Evolutionary conservation across 2,329 filamentous ascomycete species (phyloP).

Genomic region (Colletotrichum melonis): DNA sequence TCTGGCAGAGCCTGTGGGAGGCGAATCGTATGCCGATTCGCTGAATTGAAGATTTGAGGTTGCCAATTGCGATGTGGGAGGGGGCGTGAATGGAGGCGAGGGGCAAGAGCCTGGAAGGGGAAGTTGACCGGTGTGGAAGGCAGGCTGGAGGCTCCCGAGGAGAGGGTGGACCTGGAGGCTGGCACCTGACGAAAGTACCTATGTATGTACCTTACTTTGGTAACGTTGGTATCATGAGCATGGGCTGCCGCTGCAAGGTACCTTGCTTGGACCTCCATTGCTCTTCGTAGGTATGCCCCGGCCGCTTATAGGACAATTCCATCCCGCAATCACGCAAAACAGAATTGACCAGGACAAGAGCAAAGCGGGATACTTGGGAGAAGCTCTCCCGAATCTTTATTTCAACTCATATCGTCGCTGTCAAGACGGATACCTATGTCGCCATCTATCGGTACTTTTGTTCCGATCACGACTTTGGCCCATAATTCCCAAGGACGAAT

Average conservation of each 20-base stretch:
- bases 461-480: neutral
- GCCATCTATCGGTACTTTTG: neutral
- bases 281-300: neutral
- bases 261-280: neutral
- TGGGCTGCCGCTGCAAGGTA: neutral
- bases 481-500: neutral
- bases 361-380: too few relatives aligned
- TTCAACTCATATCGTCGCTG: neutral
- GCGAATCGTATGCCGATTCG: conserved; percentile 17
- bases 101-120: neutral
- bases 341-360: neutral
- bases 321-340: conserved; percentile 4
- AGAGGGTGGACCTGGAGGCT: neutral
- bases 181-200: neutral
- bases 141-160: conserved; percentile 10
- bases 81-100: conserved; percentile 5
- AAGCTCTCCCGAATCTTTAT: neutral
- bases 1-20: neutral
- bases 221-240: too few relatives aligned
- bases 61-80: neutral
- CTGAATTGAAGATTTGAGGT: neutral
- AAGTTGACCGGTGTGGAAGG: neutral
- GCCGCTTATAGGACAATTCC: neutral
- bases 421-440: neutral
- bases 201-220: neutral